Evolutionary conservation across 192 early-diverging fungal species (phyloP).

Genomic region (Linderina pennispora): DNA sequence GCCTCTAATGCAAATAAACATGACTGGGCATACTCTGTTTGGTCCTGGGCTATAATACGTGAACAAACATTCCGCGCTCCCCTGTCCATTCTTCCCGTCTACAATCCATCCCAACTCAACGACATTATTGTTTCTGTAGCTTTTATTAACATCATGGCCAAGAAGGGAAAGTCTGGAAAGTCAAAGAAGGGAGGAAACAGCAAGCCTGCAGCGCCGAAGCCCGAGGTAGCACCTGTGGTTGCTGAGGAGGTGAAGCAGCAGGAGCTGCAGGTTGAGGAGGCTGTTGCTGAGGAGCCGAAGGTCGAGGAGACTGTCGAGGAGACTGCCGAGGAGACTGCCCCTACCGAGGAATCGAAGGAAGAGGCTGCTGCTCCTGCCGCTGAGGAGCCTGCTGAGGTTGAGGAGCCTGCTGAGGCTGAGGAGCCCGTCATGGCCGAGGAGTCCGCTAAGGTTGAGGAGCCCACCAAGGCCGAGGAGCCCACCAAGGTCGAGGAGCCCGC

Average conservation of each 20-base stretch:
- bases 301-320: too few relatives aligned
- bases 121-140: too few relatives aligned
- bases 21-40: too few relatives aligned
- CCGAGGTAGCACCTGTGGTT: neutral
- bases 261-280: too few relatives aligned
- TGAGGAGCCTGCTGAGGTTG: neutral
- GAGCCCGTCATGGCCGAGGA: neutral
- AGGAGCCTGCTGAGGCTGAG: neutral
- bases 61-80: too few relatives aligned
- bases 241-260: too few relatives aligned
- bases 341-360: neutral
- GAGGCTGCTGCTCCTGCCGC: neutral
- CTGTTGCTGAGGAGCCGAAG: too few relatives aligned
- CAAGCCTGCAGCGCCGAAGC: neutral
- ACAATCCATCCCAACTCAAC: too few relatives aligned
- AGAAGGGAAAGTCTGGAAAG: neutral
- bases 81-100: too few relatives aligned
- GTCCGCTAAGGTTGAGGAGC: constrained; percentile 8
- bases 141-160: neutral
- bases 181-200: neutral
- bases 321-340: constrained; percentile 6
- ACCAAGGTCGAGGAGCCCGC: constrained; percentile 3
- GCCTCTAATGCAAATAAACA: too few relatives aligned
- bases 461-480: constrained; percentile 1
- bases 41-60: too few relatives aligned